These are phyloP conservation scores for Aspergillus fructus DNA, from an alignment of 2,329 filamentous ascomycete species.

Conservation along the genomic window DNA sequence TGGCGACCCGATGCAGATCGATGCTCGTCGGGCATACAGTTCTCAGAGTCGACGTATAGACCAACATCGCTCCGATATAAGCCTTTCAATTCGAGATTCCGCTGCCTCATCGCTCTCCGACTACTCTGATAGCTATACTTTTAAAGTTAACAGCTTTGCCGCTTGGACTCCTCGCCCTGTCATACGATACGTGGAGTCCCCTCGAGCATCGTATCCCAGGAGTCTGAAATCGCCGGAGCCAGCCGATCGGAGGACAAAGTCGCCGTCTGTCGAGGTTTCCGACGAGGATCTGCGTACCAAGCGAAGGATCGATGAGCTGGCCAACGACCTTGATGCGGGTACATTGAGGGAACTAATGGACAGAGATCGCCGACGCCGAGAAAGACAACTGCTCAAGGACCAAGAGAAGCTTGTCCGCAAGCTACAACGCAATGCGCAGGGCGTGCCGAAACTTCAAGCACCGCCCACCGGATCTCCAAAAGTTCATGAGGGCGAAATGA, in stretches of 20 bases:
- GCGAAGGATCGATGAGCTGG: slow-evolving; percentile 67
- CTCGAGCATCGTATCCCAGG: slow-evolving; percentile 54
- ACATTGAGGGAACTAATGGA: slow-evolving; percentile 88
- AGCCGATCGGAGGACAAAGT: slow-evolving; percentile 53
- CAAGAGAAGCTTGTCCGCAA: slow-evolving; percentile 58
- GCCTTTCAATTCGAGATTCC: slow-evolving; percentile 71
- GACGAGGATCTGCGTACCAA: slow-evolving; percentile 63
- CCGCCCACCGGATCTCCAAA: slow-evolving; percentile 41
- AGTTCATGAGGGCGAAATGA: slow-evolving; percentile 7
- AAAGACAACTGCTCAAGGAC: slow-evolving; percentile 71
- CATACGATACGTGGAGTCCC: slow-evolving; percentile 69
- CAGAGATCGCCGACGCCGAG: slow-evolving; percentile 75
- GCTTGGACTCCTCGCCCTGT: slow-evolving; percentile 84
- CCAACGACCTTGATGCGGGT: slow-evolving; percentile 79
- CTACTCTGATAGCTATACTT: slow-evolving; percentile 71
- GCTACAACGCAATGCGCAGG: slow-evolving; percentile 49
- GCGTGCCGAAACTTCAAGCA: slow-evolving; percentile 56
- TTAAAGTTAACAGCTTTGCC: slow-evolving; percentile 75
- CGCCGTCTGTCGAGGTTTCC: slow-evolving; percentile 54
- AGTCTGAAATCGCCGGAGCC: slow-evolving; percentile 49
- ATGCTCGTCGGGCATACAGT: slow-evolving; percentile 46
- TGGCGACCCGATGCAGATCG: slow-evolving; percentile 60
- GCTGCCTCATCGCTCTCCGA: slow-evolving; percentile 75
- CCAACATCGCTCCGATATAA: slow-evolving; percentile 68
- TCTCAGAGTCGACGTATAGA: slow-evolving; percentile 57